Evolutionary conservation across 768 basidiomycete genomes (phyloP), one percentile per base, ranked within the genome.

Genomic region (Mycena metata): DNA sequence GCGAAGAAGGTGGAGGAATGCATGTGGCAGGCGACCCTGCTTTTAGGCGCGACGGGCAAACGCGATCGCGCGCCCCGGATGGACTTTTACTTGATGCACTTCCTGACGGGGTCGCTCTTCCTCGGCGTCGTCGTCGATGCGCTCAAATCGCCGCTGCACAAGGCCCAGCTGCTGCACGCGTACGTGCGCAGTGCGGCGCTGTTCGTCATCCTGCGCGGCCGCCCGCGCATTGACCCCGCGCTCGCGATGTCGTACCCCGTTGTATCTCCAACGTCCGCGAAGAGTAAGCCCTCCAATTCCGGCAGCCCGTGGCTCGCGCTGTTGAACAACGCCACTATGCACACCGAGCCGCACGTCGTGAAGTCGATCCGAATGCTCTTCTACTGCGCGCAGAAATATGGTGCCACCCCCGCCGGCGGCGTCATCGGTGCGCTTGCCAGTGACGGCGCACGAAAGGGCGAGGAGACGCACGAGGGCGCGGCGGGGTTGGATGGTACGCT

Each of bases 31-130:
- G 78, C 81, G 19, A 83, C 85, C 2, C 78, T 89, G 9, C 79
- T 89, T 19, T 77, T 87, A 39, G 82, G 82, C 33, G 85, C 81
- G 0, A 83, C 85, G 0, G 81, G 87, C 24, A 83, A 81, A 69
- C 77, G 75, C 26, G 86, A 83, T 3, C 78, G 83, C 45, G 82
- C 84, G 69, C 85, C 86, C 9, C 80, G 88, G 5, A 73, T 89
- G 33, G 88, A 84, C 60, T 85, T 90, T 78, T 87, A 88, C 83
- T 76, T 90, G 50, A 86, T 88, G 87, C 89, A 90, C 70, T 71
- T 88, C 51, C 78, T 90, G 50, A 89, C 84, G 12, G 83, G 83
- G 41, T 80, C 86, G 10, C 70, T 88, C 6, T 88, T 89, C 76
- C 70, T 90, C 10, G 81, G 82, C 26, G 82, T 84, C 0, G 72